These are phyloP conservation scores for Dacryopinax spathularia DNA, from an alignment of 768 basidiomycete species.

Conservation along the genomic window DNA sequence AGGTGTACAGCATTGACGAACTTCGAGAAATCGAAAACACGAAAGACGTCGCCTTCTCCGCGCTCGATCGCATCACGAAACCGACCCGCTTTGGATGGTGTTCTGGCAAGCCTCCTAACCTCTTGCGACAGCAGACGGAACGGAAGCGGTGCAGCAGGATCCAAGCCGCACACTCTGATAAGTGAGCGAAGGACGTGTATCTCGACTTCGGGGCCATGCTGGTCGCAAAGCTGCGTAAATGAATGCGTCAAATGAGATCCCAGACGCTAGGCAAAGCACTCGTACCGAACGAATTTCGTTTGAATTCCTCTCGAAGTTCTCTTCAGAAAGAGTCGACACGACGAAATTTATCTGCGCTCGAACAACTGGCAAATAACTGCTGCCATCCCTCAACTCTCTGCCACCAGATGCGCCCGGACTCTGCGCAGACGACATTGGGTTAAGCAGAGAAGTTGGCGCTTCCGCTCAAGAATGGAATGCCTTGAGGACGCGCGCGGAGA, in stretches of 20 bases:
- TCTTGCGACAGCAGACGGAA: slow-evolving; percentile 80
- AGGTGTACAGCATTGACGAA: slow-evolving; percentile 72
- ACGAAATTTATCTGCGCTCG: slow-evolving; percentile 97
- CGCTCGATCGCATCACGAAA: slow-evolving; percentile 83
- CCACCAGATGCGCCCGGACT: background rate
- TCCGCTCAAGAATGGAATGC: background rate
- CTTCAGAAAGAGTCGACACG: slow-evolving; percentile 88
- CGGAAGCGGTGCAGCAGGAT: slow-evolving; percentile 61
- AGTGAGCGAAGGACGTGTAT: slow-evolving; percentile 94
- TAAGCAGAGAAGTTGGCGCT: background rate
- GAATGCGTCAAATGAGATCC: background rate
- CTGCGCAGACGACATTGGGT: background rate
- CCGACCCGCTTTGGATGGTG: slow-evolving; percentile 78
- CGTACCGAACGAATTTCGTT: slow-evolving; percentile 87
- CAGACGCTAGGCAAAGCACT: slow-evolving; percentile 15
- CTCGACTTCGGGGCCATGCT: slow-evolving; percentile 94
- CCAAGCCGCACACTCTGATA: slow-evolving; percentile 70
- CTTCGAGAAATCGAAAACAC: slow-evolving; percentile 67
- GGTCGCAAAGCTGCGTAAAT: slow-evolving; percentile 67
- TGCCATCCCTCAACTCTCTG: slow-evolving; percentile 6
- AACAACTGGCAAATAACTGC: slow-evolving; percentile 63
- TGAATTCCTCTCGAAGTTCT: slow-evolving; percentile 90
- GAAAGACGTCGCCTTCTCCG: slow-evolving; percentile 70
- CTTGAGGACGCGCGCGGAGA: too few relatives aligned
- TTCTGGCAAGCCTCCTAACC: slow-evolving; percentile 74